These are phyloP conservation scores for Colletotrichum salicis DNA, from an alignment of 2,329 filamentous ascomycete species.

Conservation along the genomic window DNA sequence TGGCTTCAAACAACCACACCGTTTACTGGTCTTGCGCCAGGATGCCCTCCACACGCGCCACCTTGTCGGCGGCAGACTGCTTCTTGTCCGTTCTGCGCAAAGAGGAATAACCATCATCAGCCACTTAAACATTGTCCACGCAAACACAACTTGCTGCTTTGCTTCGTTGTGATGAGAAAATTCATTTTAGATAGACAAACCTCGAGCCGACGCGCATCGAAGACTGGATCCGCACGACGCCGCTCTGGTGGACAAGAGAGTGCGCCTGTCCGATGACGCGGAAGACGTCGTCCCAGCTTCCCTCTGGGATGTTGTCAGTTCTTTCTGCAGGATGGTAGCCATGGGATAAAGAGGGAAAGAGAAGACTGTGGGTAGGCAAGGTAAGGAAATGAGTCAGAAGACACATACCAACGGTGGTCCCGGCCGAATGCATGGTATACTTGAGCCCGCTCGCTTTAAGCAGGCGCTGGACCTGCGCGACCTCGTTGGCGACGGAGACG, in stretches of 20 bases:
- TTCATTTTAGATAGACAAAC: constrained; percentile 53
- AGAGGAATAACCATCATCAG: not conserved
- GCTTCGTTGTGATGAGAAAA: not conserved
- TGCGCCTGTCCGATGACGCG: constrained; percentile 87
- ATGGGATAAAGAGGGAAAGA: too few relatives aligned
- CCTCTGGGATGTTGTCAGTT: constrained; percentile 67
- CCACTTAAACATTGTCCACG: not conserved
- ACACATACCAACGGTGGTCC: constrained; percentile 85
- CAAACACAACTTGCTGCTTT: not conserved
- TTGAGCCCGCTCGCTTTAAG: constrained; percentile 83
- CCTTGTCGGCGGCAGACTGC: constrained; percentile 84
- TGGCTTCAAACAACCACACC: too few relatives aligned
- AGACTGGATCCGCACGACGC: constrained; percentile 85
- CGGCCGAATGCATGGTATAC: constrained; percentile 92
- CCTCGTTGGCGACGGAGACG: constrained; percentile 81
- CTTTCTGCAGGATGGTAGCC: too few relatives aligned
- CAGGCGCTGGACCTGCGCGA: constrained; percentile 88
- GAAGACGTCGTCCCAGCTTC: constrained; percentile 90
- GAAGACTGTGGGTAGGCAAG: too few relatives aligned
- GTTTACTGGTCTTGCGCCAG: constrained; percentile 46
- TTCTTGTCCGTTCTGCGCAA: constrained; percentile 79
- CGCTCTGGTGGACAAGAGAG: constrained; percentile 77
- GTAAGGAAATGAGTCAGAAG: too few relatives aligned
- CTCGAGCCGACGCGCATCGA: constrained; percentile 87
- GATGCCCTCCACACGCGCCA: constrained; percentile 68